A percentile compares a stretch with the other conserved stretches of the same genome.
Evolutionary conservation across 2,329 filamentous ascomycete species (phyloP).

Genomic region (Penicillium oxalicum): DNA sequence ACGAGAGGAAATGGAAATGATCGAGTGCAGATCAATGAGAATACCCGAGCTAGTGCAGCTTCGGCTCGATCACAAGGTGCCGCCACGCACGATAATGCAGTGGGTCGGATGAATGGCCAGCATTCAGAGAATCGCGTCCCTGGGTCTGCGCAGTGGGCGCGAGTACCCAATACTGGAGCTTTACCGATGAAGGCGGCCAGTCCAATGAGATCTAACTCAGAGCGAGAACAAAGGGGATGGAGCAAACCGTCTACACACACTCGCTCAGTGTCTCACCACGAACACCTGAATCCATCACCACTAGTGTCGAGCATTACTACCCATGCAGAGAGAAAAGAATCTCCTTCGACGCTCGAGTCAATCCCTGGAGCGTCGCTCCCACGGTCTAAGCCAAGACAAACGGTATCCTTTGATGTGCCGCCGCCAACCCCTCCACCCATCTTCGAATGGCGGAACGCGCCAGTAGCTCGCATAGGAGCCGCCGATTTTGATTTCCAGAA

Average conservation of each 20-base stretch:
- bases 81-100: conserved; percentile 14
- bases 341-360: conserved; percentile 12
- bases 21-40: not conserved
- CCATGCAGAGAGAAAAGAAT: conserved; percentile 11
- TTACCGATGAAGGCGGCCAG: conserved; percentile 15
- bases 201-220: conserved; percentile 24
- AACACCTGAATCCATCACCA: conserved; percentile 1
- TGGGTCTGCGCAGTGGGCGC: conserved; percentile 19
- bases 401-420: conserved; percentile 44
- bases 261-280: conserved; percentile 16
- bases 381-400: conserved; percentile 33
- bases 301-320: not conserved
- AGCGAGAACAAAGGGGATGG: conserved; percentile 14
- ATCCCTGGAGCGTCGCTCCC: conserved; percentile 19
- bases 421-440: conserved; percentile 42
- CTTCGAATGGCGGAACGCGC: conserved; percentile 64
- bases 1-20: conserved; percentile 2
- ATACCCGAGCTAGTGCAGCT: conserved; percentile 4
- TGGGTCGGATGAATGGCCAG: conserved; percentile 17
- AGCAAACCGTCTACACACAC: conserved; percentile 2
- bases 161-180: conserved; percentile 9
- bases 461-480: conserved; percentile 55
- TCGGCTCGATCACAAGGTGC: conserved; percentile 9
- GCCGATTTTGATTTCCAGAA: conserved; percentile 56
- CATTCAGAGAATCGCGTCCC: conserved; percentile 13